phyloP scores from a whole-genome alignment of 805 yeast genomes.

The Barnettozyma wickerhamii region DNA sequence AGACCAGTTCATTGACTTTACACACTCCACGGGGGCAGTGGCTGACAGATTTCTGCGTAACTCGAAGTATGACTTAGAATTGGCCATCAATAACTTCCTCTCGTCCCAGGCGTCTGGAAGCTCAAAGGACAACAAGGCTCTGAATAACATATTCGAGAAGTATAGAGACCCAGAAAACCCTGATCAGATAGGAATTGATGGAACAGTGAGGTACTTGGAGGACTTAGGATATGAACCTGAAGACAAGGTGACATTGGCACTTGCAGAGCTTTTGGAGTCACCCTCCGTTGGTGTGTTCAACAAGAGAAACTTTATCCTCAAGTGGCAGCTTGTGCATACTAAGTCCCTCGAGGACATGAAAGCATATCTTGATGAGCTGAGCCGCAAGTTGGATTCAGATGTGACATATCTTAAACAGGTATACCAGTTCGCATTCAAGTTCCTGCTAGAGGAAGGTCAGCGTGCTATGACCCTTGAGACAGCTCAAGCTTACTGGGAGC shows the following conservation, averaged over 20 bases:
- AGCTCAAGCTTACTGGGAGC: slow-evolving; percentile 74
- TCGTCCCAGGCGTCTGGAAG: slow-evolving; percentile 17
- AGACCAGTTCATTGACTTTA: slow-evolving; percentile 27
- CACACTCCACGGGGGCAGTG: slow-evolving; percentile 19
- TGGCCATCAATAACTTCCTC: slow-evolving; percentile 26
- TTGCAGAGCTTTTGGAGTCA: slow-evolving; percentile 65
- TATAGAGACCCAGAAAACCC: slow-evolving; percentile 17
- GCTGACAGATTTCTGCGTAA: slow-evolving; percentile 22
- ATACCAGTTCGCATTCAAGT: slow-evolving; percentile 69
- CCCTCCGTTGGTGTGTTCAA: slow-evolving; percentile 63
- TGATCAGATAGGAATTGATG: slow-evolving; percentile 64
- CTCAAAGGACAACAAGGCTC: slow-evolving; percentile 14
- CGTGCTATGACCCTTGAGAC: slow-evolving; percentile 52
- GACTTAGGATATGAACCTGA: slow-evolving; percentile 74
- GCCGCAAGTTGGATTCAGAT: slow-evolving; percentile 31
- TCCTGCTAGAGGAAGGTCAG: slow-evolving; percentile 56
- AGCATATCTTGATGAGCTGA: slow-evolving; percentile 30
- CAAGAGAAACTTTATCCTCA: slow-evolving; percentile 43
- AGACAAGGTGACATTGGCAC: slow-evolving; percentile 61
- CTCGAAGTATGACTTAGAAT: slow-evolving; percentile 23
- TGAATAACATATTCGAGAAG: slow-evolving; percentile 16
- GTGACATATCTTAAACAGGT: slow-evolving; percentile 46
- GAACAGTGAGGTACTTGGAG: slow-evolving; percentile 62
- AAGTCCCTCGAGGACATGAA: slow-evolving; percentile 45
- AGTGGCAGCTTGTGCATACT: slow-evolving; percentile 44